phyloP scores from a whole-genome alignment of 2,329 filamentous ascomycete species.

The Talaromyces rugulosus region DNA sequence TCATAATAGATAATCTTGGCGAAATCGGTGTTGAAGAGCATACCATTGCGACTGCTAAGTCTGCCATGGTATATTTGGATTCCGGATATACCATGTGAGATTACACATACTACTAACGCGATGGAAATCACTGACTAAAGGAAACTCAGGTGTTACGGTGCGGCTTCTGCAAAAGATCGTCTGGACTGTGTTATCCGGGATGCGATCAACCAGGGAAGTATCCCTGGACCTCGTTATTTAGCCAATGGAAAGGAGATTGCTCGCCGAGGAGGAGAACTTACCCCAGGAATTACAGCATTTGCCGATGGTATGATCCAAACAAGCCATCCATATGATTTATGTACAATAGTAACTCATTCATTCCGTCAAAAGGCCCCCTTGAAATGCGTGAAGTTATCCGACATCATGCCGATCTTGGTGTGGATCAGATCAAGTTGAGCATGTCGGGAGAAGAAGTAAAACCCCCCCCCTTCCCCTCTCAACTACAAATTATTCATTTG shows the following conservation, averaged over 20 bases:
- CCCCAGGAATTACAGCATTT: conserved; percentile 40
- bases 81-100: conserved; percentile 45
- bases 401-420: conserved; percentile 34
- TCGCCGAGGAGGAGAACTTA: conserved; percentile 42
- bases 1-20: conserved; percentile 39
- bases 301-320: conserved; percentile 33
- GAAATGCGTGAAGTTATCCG: conserved; percentile 21
- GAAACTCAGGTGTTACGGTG: conserved; percentile 45
- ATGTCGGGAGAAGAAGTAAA: conserved; percentile 38
- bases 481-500: too few relatives aligned
- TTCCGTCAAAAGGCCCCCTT: background rate
- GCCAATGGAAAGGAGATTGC: conserved; percentile 50
- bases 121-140: too few relatives aligned
- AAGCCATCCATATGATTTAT: too few relatives aligned
- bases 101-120: too few relatives aligned
- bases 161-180: conserved; percentile 44
- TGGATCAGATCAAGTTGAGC: conserved; percentile 43
- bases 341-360: too few relatives aligned
- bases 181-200: conserved; percentile 47
- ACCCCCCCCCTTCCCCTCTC: too few relatives aligned
- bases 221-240: conserved; percentile 46
- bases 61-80: conserved; percentile 44
- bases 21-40: conserved; percentile 47
- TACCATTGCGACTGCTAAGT: conserved; percentile 40
- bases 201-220: conserved; percentile 46